Base-by-base conservation (phyloP, 2,329 filamentous ascomycete genomes). In the Fusarium dimerum region DNA sequence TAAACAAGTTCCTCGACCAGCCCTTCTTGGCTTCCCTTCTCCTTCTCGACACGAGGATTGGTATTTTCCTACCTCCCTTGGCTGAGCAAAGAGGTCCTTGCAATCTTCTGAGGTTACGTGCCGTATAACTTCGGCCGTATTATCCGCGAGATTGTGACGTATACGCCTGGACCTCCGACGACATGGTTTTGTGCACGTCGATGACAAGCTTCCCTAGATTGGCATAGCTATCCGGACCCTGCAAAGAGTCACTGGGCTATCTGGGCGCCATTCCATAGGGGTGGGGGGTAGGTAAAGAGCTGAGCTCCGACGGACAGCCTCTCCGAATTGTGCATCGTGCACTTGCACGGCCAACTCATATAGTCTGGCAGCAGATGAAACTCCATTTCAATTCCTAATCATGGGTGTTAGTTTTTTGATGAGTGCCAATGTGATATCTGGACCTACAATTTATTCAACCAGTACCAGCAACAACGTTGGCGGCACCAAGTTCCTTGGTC, bases 361-460 rank as follows among this genome's bases (percentile, higher is more conserved):
- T 45, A 47, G 61, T 51, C 56, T 36, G 49, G 63, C 65, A 66
- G 60, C 63, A 66, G 63, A 66, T 59, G 54, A 52, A 46, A 59
- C 42, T 56, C 29, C 52, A 45, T 54, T 52, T 44, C 50, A 7
- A 26, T 26, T 26, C 20, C 20, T 26, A 26, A 7, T 7, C 20
- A 26, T 4, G 20, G 20, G 7, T 26, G 20, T 26, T 26, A 26
- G 20, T 26, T 26, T 5, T 7, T 57, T 64, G 6, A 3, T 26
- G 20, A 26, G 20, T 4, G 20, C 20, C 20, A 26, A 26, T 4
- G 20, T 26, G 20, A 7, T 5, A 26, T 26, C 5, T 26, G 20
- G 7, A 51, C 64, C 46, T 58, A 66, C 64, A 59, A 55, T 56
- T 59, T 53, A 47, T 66, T 70, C 68, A 68, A 60, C 67, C 66